Evolutionary conservation across 176 grass and related monocot genomes (phyloP).

Genomic region (Juncus effusus): DNA sequence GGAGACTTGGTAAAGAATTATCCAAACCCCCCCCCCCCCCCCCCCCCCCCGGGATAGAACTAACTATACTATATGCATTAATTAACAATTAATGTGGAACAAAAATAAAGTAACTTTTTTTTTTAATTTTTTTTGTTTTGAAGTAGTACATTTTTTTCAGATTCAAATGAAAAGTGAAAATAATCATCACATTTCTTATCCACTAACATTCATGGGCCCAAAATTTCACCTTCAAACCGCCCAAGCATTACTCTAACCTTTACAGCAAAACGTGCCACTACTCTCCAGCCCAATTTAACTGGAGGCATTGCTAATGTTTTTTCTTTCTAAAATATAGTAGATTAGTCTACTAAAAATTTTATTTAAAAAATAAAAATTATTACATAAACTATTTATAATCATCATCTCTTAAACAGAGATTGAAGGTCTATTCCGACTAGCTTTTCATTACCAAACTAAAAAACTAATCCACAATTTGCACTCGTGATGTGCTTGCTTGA

Average conservation of each 20-base stretch:
- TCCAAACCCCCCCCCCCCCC: neutral
- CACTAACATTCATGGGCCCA: conserved; percentile 21
- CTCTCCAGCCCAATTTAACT: neutral
- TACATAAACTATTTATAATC: neutral
- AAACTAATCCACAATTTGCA: too few relatives aligned
- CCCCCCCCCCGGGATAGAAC: too few relatives aligned
- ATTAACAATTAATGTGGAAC: neutral
- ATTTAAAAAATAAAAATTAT: neutral
- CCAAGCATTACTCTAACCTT: conserved; percentile 27
- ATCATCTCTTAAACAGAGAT: neutral
- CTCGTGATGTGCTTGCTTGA: too few relatives aligned
- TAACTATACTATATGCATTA: neutral
- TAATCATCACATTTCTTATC: conserved; percentile 17
- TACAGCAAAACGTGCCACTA: conserved; percentile 14
- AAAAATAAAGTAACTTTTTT: neutral
- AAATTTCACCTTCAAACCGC: conserved; percentile 21
- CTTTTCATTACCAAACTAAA: neutral
- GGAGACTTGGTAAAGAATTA: too few relatives aligned
- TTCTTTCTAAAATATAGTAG: neutral
- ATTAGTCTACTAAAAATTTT: neutral
- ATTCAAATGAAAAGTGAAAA: conserved; percentile 8
- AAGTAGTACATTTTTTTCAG: neutral
- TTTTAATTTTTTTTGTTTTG: neutral
- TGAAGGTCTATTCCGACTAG: neutral
- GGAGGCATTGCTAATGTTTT: too few relatives aligned